Evolutionary conservation across 257 asterid species (phyloP), one percentile per base, ranked within the genome.

Genomic region (Solanum pinnatisectum): DNA sequence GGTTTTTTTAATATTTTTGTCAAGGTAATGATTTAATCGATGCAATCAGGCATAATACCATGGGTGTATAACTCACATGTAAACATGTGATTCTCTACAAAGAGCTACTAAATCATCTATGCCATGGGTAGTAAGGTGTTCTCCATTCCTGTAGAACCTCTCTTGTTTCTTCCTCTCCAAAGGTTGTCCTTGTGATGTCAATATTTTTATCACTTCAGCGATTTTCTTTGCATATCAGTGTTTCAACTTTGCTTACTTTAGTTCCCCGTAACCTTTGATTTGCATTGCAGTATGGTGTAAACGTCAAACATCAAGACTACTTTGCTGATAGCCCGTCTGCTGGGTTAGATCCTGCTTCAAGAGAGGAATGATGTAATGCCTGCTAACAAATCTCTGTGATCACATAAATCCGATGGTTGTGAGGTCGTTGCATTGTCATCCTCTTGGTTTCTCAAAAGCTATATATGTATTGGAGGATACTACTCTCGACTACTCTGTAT

Each of bases 241-340:
- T 81, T 79, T 27, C 84, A 27, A 46, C 42, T 81, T 27, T 46
- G 85, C 68, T 81, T 27, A 30, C 68, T 2, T 9, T 81, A 49
- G 40, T 46, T 81, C 68, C 5, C 86, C 2, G 10, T 49, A 18
- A 78, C 46, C 13, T 86, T 74, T 22, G 71, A 63, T 90, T 20
- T 88, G 39, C 71, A 35, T 89, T 91, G 92, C 98, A 97, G 99
- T 92, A 95, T 56, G 99, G 99, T 60, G 98, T 96, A 46, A 96
- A 96, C 79, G 98, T 95, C 83, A 96, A 95, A 89, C 99, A 96
- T 92, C 99, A 94, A 91, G 99, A 95, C 59, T 96, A 96, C 91
- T 96, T 92, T 89, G 98, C 98, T 13, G 98, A 95, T 88, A 94
- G 96, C 90, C 96, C 99, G 65, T 92, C 98, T 83, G 98, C 98